A percentile compares a stretch with the other conserved stretches of the same genome.
Conservation (phyloP, 352 stramenopile species). For the Thraustochytrium striatum region DNA sequence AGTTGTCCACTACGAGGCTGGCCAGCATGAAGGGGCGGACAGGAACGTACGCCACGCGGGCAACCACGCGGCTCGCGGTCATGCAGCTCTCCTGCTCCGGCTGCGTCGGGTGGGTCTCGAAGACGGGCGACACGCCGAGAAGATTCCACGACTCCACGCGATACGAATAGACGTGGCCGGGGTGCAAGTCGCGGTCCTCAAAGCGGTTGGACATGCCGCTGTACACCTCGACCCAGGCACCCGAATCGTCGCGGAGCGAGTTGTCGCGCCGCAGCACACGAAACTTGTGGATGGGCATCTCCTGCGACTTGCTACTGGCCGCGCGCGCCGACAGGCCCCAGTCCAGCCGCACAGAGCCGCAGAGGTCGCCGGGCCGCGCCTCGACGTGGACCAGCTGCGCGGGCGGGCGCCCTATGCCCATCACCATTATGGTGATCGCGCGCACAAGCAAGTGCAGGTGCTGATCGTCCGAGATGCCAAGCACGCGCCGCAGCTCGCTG, state of each 20-base stretch:
- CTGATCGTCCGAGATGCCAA: constrained; percentile 10
- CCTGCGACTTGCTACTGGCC: background rate
- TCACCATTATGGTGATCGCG: constrained; percentile 29
- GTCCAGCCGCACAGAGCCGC: constrained; percentile 13
- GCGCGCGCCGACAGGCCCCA: background rate
- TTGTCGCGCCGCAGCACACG: background rate
- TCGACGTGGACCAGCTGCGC: constrained; percentile 16
- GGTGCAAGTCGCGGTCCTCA: background rate
- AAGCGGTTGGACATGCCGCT: background rate
- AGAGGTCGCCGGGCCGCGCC: background rate
- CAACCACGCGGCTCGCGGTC: background rate
- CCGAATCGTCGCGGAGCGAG: background rate
- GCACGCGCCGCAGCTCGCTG: background rate
- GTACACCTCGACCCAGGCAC: constrained; percentile 1
- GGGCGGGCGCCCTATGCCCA: constrained; percentile 14
- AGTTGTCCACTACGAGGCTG: constrained; percentile 19
- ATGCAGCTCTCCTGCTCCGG: background rate
- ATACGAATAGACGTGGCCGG: background rate
- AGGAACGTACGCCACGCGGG: background rate
- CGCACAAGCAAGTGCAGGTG: constrained; percentile 5
- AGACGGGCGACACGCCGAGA: constrained; percentile 3
- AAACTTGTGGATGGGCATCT: constrained; percentile 39
- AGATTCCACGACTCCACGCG: constrained; percentile 41
- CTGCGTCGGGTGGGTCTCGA: background rate
- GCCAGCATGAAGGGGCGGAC: background rate